These are phyloP conservation scores for Rhizophora apiculata DNA, from an alignment of 345 rosid species.

Conservation along the genomic window DNA sequence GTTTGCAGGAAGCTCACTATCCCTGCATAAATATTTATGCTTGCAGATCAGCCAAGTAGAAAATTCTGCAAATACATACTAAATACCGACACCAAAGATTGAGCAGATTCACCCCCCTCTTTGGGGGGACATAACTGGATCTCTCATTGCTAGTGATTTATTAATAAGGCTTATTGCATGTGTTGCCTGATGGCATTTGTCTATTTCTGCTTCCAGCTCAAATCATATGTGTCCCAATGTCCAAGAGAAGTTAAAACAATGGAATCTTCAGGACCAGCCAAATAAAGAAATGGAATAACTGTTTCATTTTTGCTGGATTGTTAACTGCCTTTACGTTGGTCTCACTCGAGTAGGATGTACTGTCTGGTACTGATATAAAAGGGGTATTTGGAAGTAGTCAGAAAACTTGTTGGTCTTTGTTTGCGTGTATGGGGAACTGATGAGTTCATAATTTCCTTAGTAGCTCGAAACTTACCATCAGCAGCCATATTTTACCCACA, in stretches of 20 bases:
- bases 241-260: slow-evolving; percentile 38
- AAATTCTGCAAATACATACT: not conserved
- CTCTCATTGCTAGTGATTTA: not conserved
- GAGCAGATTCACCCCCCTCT: not conserved
- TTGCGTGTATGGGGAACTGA: not conserved
- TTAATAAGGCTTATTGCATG: not conserved
- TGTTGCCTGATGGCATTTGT: slow-evolving; percentile 12
- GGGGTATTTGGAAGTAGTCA: not conserved
- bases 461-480: not conserved
- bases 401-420: not conserved
- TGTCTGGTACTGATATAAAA: not conserved
- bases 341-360: not conserved
- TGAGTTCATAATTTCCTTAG: not conserved
- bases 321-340: not conserved
- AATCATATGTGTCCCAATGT: slow-evolving; percentile 60
- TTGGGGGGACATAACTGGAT: not conserved
- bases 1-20: too few species aligned
- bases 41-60: not conserved
- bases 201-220: slow-evolving; percentile 46
- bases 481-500: not conserved
- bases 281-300: slow-evolving; percentile 17
- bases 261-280: slow-evolving; percentile 40
- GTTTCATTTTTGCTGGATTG: not conserved
- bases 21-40: not conserved
- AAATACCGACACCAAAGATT: not conserved